Percentiles rank a stretch among this genome's conserved stretches.
These are phyloP conservation scores for Aspergillus conjunctus DNA, from an alignment of 495 filamentous ascomycete species.

Conservation along the genomic window DNA sequence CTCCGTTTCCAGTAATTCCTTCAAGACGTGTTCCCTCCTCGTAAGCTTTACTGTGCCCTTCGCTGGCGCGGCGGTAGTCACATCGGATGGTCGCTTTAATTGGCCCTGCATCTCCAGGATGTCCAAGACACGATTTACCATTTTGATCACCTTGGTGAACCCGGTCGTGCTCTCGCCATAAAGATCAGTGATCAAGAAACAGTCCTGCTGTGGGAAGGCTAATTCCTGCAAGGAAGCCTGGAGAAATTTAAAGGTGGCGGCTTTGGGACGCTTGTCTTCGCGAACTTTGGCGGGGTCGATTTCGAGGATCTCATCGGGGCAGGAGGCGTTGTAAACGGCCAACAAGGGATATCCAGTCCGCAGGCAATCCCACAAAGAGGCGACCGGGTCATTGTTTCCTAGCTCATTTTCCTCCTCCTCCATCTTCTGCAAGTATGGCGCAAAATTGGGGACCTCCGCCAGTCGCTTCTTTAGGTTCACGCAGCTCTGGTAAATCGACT, in stretches of 20 bases:
- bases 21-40: conserved; percentile 82
- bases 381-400: conserved; percentile 79
- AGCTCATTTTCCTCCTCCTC: conserved; percentile 59
- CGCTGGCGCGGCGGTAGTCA: conserved; percentile 46
- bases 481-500: conserved; percentile 95
- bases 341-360: conserved; percentile 82
- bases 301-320: conserved; percentile 62
- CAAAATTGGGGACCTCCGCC: conserved; percentile 79
- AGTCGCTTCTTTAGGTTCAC: conserved; percentile 78
- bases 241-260: conserved; percentile 70
- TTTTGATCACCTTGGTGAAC: conserved; percentile 90
- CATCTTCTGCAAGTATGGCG: conserved; percentile 64
- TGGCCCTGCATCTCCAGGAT: conserved; percentile 73
- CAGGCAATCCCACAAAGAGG: conserved; percentile 86
- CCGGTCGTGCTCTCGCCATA: conserved; percentile 94
- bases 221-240: conserved; percentile 71
- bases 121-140: conserved; percentile 88
- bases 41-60: conserved; percentile 59
- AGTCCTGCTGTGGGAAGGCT: conserved; percentile 74
- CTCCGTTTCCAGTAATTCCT: conserved; percentile 90
- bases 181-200: conserved; percentile 88
- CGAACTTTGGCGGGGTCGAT: conserved; percentile 60
- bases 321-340: conserved; percentile 82
- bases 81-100: conserved; percentile 57
- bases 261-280: conserved; percentile 69